Evolutionary conservation across 176 grass and related monocot species (phyloP), one percentile per base, ranked within the genome.

Genomic region (Aegilops longissima): DNA sequence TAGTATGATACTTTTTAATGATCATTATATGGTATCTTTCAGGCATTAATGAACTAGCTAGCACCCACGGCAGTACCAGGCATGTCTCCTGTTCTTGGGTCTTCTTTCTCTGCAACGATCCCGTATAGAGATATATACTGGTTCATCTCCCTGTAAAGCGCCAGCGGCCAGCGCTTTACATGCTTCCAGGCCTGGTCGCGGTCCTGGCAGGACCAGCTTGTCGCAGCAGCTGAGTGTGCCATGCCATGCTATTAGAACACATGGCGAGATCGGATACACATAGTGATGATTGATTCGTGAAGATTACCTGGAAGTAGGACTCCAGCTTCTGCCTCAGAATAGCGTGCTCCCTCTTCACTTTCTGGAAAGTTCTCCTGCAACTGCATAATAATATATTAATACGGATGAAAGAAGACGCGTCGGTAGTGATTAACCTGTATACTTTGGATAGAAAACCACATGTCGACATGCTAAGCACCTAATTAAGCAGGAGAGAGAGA

Each of bases 221-320:
- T 85, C 83, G 76, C 44, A 93, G 70, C 52, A 95, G 83, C 93
- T 95, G 89, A 27, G 14, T 76, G n/a, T 33, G 24, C 21, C 69
- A 87, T 36, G 78, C 8, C 34, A 75, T 76, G 70, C 23, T 29
- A 25, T 85, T 76, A 74, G 38, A 40, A 13, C 5, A 61, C 38
- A 16, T 3, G 9, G 27, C 6, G 9, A 79, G 66, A 35, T 5
- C 25, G 12, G 44, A 47, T 45, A 45, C 42, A 45, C 42, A 45
- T 18, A 21, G 61, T 42, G 8, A 30, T 36, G 4, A 39, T 17
- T 45, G 42, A 11, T 45, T 45, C 42, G 12, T 45, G 49, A 62
- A 23, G 39, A 54, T 70, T 82, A 98, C 93, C 96, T 93, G 91
- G 89, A 98, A 98, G 77, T 98, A 98, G 77, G 93, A 93, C 45